Evolutionary conservation across 192 early-diverging fungal species (phyloP), one percentile per base, ranked within the genome.

Genomic region (Chytriomyces hyalinus): DNA sequence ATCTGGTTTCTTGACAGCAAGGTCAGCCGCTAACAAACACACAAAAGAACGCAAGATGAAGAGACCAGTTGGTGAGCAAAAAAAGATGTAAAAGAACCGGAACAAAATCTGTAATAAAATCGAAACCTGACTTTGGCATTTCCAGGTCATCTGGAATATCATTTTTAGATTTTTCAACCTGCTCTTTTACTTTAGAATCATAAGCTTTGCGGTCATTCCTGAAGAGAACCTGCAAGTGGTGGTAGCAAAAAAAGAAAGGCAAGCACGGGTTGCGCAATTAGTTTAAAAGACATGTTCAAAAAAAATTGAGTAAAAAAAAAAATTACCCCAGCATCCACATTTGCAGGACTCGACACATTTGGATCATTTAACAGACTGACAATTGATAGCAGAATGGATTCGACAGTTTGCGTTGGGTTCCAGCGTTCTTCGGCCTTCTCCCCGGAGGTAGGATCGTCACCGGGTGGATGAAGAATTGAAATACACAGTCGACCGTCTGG

Each of bases 371-470:
- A 74, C 46, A 90, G 71, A 6, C 81, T 81, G 6, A 90, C 78
- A 20, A 90, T 71, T 8, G 88, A 90, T 24, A 89, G 67, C 24
- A 89, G 76, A 24, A 89, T 85, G 45, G 80, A 82, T 67, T 89
- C 87, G 36, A 89, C 85, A 17, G 73, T 71, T 65, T 93, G 93
- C 36, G 92, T 92, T 8, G 93, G 93, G 80, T 93, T 94, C 93
- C 93, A 94, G 66, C 93, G 89, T 84, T 94, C 92, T 53, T 87
- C 87, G 8, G 92, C 91, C 50, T 79, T 83, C 70, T 94, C 93
- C n/a, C 91, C 91, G 50, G 90, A 91, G 28, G 61, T 81, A 8
- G 90, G 87, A 62, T 90, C 87, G 62, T 87, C 87, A 1, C 85
- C 86, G 45, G 88, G 87, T 11, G 88, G 85, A 74, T 90, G 88